phyloP scores from a whole-genome alignment of 2,329 filamentous ascomycete genomes.

The Venturia nashicola region DNA sequence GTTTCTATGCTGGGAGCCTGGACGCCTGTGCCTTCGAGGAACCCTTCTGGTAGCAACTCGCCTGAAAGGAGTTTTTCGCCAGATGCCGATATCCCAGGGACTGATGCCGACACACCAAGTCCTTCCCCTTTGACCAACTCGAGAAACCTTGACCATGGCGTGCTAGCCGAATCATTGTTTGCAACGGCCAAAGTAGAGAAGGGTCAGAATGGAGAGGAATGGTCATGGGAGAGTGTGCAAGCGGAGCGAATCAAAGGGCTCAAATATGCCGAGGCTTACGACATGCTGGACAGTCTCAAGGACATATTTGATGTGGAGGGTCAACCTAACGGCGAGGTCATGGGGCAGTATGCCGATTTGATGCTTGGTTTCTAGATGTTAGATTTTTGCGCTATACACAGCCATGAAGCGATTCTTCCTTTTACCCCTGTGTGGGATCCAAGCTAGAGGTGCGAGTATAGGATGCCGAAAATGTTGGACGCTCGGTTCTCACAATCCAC shows the following conservation, averaged over 20 bases:
- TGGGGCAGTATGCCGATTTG: conserved; percentile 32
- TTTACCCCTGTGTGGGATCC: neutral
- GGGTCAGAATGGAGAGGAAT: conserved; percentile 24
- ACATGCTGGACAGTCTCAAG: conserved; percentile 40
- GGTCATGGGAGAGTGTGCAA: conserved; percentile 51
- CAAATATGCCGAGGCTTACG: conserved; percentile 42
- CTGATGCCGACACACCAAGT: conserved; percentile 14
- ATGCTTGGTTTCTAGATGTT: conserved; percentile 2
- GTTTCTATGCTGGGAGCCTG: conserved; percentile 27
- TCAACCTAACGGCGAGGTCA: conserved; percentile 20
- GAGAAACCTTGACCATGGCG: conserved; percentile 10
- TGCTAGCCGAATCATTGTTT: conserved; percentile 15
- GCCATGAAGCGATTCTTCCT: neutral
- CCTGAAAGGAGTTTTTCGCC: neutral
- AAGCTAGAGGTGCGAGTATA: neutral
- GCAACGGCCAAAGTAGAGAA: conserved; percentile 14
- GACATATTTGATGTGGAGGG: conserved; percentile 35
- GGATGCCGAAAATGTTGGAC: too few relatives aligned
- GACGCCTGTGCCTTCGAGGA: neutral
- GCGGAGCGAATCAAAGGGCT: conserved; percentile 43
- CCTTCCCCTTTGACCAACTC: conserved; percentile 12
- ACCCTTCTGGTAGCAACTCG: neutral
- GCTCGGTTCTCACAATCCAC: too few relatives aligned
- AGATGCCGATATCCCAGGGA: neutral
- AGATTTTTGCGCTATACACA: neutral